Evolutionary conservation across 2,329 filamentous ascomycete genomes (phyloP).

Genomic region (Hysterium pulicare): DNA sequence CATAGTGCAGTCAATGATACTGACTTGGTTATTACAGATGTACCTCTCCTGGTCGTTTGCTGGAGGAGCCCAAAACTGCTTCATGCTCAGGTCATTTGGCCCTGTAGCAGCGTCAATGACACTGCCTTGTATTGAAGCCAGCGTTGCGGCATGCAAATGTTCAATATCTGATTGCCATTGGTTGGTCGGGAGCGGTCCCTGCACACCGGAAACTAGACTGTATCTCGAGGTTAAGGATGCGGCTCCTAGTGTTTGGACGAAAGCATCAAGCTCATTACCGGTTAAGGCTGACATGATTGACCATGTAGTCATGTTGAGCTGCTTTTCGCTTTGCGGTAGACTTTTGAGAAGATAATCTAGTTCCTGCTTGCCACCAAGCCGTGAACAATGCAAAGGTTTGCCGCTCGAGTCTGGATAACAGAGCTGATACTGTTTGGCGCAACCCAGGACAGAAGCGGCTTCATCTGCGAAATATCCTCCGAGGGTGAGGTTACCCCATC

Average conservation of each 20-base stretch:
- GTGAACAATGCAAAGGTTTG: neutral
- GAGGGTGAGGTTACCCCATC: neutral
- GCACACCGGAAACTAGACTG: conserved; percentile 4
- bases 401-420: neutral
- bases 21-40: conserved; percentile 13
- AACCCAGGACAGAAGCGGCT: neutral
- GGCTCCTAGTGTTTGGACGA: conserved; percentile 9
- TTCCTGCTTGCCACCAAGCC: neutral
- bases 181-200: conserved; percentile 11
- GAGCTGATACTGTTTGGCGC: neutral
- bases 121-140: conserved; percentile 12
- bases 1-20: neutral
- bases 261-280: neutral
- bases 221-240: conserved; percentile 5
- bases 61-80: neutral
- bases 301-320: neutral
- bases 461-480: neutral
- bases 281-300: neutral
- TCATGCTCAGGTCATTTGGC: neutral
- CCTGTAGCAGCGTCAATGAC: conserved; percentile 3
- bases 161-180: conserved; percentile 18
- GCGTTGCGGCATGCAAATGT: conserved; percentile 6
- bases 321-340: neutral
- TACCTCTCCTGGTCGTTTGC: conserved; percentile 6
- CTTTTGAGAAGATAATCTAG: neutral